Percentiles rank a stretch among this genome's conserved stretches.
phyloP scores from a whole-genome alignment of 805 yeast species.

The Lachancea waltii region DNA sequence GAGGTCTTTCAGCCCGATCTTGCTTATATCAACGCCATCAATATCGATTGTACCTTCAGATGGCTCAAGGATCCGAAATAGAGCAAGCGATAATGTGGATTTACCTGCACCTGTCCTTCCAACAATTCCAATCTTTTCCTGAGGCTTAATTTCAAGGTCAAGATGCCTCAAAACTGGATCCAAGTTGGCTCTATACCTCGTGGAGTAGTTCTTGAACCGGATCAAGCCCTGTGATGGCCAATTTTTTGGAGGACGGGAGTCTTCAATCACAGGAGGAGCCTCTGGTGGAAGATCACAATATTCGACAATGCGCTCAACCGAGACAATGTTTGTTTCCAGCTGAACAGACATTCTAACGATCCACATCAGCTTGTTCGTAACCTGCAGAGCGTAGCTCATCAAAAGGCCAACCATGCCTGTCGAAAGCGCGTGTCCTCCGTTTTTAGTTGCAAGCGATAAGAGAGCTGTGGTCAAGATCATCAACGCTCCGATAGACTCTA shows the following conservation, averaged over 20 bases:
- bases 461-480: slow-evolving; percentile 47
- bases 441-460: slow-evolving; percentile 38
- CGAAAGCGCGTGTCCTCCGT: slow-evolving; percentile 38
- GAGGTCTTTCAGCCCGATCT: slow-evolving; percentile 47
- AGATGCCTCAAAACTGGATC: slow-evolving; percentile 53
- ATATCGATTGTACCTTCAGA: slow-evolving; percentile 46
- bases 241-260: slow-evolving; percentile 36
- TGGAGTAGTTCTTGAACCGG: slow-evolving; percentile 45
- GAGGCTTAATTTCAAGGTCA: slow-evolving; percentile 40
- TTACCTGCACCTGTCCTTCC: slow-evolving; percentile 80
- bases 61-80: slow-evolving; percentile 58
- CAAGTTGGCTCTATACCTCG: slow-evolving; percentile 51
- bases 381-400: slow-evolving; percentile 56
- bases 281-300: slow-evolving; percentile 45
- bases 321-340: slow-evolving; percentile 56
- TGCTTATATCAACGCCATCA: slow-evolving; percentile 48
- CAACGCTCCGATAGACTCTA: slow-evolving; percentile 54
- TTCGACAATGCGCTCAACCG: slow-evolving; percentile 62
- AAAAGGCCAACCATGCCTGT: slow-evolving; percentile 60
- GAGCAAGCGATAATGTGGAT: slow-evolving; percentile 52
- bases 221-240: slow-evolving; percentile 56
- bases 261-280: slow-evolving; percentile 41
- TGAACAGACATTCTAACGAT: slow-evolving; percentile 58
- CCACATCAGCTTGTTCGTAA: slow-evolving; percentile 47
- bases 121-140: slow-evolving; percentile 65